Evolutionary conservation across 495 filamentous ascomycete genomes (phyloP), one percentile per base, ranked within the genome.

Genomic region (Aspergillus taichungensis): DNA sequence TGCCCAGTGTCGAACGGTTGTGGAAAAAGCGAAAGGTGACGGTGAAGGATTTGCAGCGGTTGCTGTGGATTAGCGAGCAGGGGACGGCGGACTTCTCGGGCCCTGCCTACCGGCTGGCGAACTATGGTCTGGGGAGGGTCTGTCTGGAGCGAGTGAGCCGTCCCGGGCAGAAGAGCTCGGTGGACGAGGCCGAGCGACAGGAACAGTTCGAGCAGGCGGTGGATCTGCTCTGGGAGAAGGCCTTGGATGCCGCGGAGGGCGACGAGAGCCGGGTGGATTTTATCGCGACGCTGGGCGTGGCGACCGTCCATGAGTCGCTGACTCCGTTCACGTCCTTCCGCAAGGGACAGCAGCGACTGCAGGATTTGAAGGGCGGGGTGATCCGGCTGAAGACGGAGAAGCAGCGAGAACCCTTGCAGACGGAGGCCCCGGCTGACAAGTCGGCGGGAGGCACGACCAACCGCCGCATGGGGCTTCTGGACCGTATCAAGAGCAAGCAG

Each of bases 1-100:
- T 71, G 10, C 58, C 53, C 31, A 69, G 58, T 27, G 55, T 71
- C 6, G 60, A 62, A 32, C 59, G 66, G 13, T 56, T 74, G 12
- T 74, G 70, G 70, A 70, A 66, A 52, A 72, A 71, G 48, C 60
- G 70, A 40, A 72, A 72, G 52, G 70, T 74, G 27, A 55, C 63
- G 30, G 47, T 55, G 3, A 66, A 66, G 45, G 70, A 74, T 46
- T 10, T 74, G 42, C 70, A 72, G 44, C 63, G 66, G 30, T 33
- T 74, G 6, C 30, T 74, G 6, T 68, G 68, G 61, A 52, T 72
- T 2, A 65, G 60, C 63, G 62, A 65, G 9, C 61, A 63, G 37
- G 54, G 56, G 30, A 28, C 51, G 37, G 49, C 34, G 34, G 47
- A 54, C 11, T 47, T 54, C 10, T 49, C 39, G 18, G 44, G 53